phyloP scores from a whole-genome alignment of 2,329 filamentous ascomycete species.

The Sordariomycetes sp. region DNA sequence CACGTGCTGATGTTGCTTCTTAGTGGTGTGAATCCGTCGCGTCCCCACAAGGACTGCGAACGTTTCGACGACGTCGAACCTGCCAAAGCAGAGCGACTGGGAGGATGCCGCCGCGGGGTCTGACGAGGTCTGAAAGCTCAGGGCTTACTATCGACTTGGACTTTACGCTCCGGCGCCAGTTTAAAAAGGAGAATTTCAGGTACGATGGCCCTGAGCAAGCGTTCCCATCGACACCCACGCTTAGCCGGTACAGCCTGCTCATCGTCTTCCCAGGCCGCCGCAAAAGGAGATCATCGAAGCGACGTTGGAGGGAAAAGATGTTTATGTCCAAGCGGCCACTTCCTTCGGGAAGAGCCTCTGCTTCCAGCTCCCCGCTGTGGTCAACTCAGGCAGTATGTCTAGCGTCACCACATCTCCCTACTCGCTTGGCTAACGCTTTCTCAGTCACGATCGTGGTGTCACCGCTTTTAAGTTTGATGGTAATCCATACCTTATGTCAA shows the following conservation, averaged over 20 bases:
- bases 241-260: background rate
- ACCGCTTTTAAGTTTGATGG: slow-evolving; percentile 82
- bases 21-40: background rate
- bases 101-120: slow-evolving; percentile 1
- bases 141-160: slow-evolving; percentile 44
- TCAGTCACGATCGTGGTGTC: slow-evolving; percentile 83
- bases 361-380: slow-evolving; percentile 82
- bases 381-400: slow-evolving; percentile 70
- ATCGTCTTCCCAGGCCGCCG: slow-evolving; percentile 47
- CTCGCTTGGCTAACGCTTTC: background rate
- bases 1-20: background rate
- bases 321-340: slow-evolving; percentile 85
- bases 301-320: slow-evolving; percentile 73
- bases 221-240: background rate
- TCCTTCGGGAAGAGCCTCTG: slow-evolving; percentile 91
- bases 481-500: slow-evolving; percentile 17
- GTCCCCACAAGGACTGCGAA: background rate
- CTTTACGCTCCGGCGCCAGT: slow-evolving; percentile 63
- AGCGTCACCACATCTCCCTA: background rate
- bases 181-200: slow-evolving; percentile 66
- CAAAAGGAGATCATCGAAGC: slow-evolving; percentile 83
- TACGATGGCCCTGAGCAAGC: slow-evolving; percentile 19
- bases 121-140: slow-evolving; percentile 1
- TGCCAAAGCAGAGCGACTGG: background rate
- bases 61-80: background rate